These are phyloP conservation scores for Mangifera indica DNA, from an alignment of 345 rosid species.

Conservation along the genomic window DNA sequence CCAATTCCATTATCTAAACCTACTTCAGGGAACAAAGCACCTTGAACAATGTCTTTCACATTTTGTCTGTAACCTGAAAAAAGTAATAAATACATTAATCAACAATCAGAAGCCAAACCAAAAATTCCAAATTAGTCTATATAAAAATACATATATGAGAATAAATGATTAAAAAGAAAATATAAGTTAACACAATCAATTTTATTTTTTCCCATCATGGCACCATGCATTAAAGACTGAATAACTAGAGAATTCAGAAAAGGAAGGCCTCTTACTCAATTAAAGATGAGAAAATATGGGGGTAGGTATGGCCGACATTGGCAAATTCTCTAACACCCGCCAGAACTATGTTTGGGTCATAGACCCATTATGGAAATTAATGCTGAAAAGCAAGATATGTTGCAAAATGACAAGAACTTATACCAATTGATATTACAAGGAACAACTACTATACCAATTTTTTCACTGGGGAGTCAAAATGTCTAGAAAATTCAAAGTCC, in stretches of 20 bases:
- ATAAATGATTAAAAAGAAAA: background rate
- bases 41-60: slow-evolving; percentile 71
- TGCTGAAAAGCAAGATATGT: background rate
- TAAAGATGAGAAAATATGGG: background rate
- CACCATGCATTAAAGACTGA: background rate
- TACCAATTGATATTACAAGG: background rate
- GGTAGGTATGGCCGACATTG: background rate
- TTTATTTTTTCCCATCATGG: background rate
- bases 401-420: background rate
- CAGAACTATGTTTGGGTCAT: background rate
- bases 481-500: background rate
- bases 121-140: background rate
- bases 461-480: no score
- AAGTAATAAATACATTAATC: slow-evolving; percentile 12
- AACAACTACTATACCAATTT: background rate
- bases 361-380: background rate
- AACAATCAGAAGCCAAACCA: background rate
- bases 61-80: slow-evolving; percentile 68
- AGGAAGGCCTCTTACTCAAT: background rate
- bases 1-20: slow-evolving; percentile 68
- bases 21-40: slow-evolving; percentile 92
- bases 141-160: background rate
- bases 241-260: slow-evolving; percentile 1
- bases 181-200: background rate
- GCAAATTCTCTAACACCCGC: background rate